Percentiles rank a stretch among this genome's conserved stretches.
Conservation (phyloP, 306 rosid genomes). For the Rosa lucieae region DNA sequence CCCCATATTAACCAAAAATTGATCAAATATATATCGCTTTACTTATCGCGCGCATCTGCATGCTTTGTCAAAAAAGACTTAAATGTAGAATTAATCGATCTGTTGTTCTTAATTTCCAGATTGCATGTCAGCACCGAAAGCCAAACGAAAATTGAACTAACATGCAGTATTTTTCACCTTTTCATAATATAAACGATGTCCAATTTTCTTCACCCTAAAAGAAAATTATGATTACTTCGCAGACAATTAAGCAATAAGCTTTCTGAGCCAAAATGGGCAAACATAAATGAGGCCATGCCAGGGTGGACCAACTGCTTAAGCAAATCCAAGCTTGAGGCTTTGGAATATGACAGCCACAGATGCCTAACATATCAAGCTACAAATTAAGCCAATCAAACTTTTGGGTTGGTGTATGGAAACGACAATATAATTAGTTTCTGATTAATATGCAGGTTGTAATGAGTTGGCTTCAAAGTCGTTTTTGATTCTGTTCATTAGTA, state of each 20-base stretch:
- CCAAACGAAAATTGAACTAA: too few species aligned
- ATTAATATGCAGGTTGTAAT: not conserved
- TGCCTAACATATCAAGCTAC: not conserved
- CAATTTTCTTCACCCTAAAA: too few species aligned
- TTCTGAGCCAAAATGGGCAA: not conserved
- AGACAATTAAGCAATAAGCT: not conserved
- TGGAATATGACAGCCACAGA: not conserved
- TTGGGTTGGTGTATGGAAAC: too few species aligned
- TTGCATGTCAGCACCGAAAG: conserved; percentile 20
- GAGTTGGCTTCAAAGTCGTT: not conserved
- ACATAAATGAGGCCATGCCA: not conserved
- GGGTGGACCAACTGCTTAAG: not conserved
- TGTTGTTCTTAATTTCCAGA: not conserved
- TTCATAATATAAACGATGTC: too few species aligned
- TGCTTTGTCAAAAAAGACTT: too few species aligned
- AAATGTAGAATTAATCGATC: not conserved
- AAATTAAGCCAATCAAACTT: too few species aligned
- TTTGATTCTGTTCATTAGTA: not conserved
- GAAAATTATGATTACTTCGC: not conserved
- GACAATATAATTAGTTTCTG: too few species aligned
- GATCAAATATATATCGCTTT: not conserved
- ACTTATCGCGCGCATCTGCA: not conserved
- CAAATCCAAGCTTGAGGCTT: not conserved
- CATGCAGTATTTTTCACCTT: too few species aligned
- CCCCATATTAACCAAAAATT: not conserved